phyloP scores from a whole-genome alignment of 176 grass and related monocot species.

The barley (Hordeum vulgare) region MorexV3_pseudomolecules_assembly NC_058524.1:16400088-16400587 shows the following conservation, averaged over 20 bases:
- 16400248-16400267: constrained; percentile 16
- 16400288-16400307: background rate
- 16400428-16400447: background rate
- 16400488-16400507: background rate
- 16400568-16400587: background rate
- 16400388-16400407: background rate
- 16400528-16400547: background rate
- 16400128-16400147: constrained; percentile 56
- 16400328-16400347: background rate
- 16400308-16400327: background rate
- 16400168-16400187: constrained; percentile 28
- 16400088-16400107: constrained; percentile 86
- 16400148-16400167: constrained; percentile 66
- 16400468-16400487: background rate
- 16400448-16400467: background rate
- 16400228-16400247: background rate
- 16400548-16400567: background rate
- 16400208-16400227: background rate
- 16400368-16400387: background rate
- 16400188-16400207: background rate
- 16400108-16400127: constrained; percentile 87
- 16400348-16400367: background rate
- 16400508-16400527: background rate
- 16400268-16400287: background rate
- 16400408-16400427: background rate